phyloP scores from a whole-genome alignment of 2,329 filamentous ascomycete genomes.

The Fusarium acutatum region DNA sequence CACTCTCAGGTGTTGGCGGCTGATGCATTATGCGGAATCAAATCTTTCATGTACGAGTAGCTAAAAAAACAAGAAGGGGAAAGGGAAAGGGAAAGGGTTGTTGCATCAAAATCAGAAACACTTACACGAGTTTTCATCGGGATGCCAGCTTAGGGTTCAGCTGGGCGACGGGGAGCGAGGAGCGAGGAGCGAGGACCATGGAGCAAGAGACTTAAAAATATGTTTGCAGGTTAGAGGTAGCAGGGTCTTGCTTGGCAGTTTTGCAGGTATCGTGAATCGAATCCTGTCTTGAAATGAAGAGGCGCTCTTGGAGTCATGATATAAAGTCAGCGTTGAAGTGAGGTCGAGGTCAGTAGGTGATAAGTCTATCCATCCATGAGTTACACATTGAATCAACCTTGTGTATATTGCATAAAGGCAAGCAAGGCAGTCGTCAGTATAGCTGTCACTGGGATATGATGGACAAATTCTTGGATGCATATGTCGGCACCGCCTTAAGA shows the following conservation, averaged over 20 bases:
- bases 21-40: not conserved
- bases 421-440: not conserved
- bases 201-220: not conserved
- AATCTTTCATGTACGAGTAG: conserved; percentile 19
- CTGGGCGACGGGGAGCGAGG: not conserved
- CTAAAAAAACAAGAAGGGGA: not conserved
- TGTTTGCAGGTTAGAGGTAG: not conserved
- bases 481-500: not conserved
- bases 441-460: not conserved
- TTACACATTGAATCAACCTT: not conserved
- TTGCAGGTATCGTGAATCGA: conserved; percentile 6
- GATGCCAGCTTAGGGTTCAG: not conserved
- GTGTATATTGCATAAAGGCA: not conserved
- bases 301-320: not conserved
- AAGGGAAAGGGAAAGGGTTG: not conserved
- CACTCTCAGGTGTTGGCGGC: conserved; percentile 19
- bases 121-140: conserved; percentile 2
- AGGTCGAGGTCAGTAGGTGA: not conserved
- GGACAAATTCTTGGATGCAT: not conserved
- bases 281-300: conserved; percentile 20
- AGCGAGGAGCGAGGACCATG: not conserved
- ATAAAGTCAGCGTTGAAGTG: not conserved
- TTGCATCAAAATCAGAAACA: conserved; percentile 3
- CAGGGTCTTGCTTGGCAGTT: not conserved
- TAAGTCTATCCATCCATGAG: not conserved